A percentile compares a stretch with the other conserved stretches of the same genome.
Conservation (phyloP, 345 rosid genomes). For the Ailanthus altissimus region DNA sequence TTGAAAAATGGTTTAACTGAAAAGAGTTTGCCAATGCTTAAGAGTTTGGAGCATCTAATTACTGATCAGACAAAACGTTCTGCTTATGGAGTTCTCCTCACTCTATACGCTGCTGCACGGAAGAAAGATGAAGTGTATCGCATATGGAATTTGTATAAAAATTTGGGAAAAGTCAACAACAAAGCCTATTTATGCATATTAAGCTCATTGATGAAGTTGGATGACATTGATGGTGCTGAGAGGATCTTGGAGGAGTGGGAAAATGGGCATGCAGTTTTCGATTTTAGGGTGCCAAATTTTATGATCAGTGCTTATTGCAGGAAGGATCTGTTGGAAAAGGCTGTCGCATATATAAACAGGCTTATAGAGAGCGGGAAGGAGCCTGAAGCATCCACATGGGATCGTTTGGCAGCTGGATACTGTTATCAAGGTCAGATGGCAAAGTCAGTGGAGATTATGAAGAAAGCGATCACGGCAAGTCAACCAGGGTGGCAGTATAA, state of each 20-base stretch:
- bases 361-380: conserved; percentile 32
- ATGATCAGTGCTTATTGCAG: conserved; percentile 50
- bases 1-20: conserved; percentile 48
- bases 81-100: conserved; percentile 46
- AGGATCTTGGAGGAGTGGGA: conserved; percentile 63
- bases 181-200: conserved; percentile 49
- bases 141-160: conserved; percentile 55
- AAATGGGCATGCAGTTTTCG: conserved; percentile 32
- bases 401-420: conserved; percentile 47
- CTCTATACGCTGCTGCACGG: conserved; percentile 48
- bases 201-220: conserved; percentile 53
- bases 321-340: conserved; percentile 57
- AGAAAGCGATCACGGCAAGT: conserved; percentile 38
- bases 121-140: conserved; percentile 51
- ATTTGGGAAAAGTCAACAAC: conserved; percentile 35
- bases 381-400: conserved; percentile 40
- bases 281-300: conserved; percentile 44
- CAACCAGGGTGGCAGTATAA: conserved; percentile 36
- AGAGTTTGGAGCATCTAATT: conserved; percentile 42
- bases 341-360: conserved; percentile 40
- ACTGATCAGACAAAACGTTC: conserved; percentile 16
- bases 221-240: conserved; percentile 55
- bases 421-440: conserved; percentile 32
- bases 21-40: conserved; percentile 45
- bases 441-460: conserved; percentile 49